phyloP scores from a whole-genome alignment of 2,329 filamentous ascomycete species.

The Colletotrichum caudatum region DNA sequence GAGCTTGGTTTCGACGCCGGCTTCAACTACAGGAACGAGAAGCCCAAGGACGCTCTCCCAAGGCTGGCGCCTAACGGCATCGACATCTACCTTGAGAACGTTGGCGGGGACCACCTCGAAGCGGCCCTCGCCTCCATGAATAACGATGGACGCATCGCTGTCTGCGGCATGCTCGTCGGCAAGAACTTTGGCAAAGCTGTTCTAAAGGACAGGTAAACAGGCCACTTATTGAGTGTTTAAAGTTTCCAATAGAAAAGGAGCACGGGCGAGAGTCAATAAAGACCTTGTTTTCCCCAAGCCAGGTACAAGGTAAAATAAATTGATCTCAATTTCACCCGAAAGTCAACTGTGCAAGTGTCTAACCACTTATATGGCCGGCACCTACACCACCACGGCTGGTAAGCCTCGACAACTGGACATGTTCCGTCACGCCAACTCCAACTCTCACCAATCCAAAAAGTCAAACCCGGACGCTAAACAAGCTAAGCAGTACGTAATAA shows the following conservation, averaged over 20 bases:
- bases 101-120: conserved; percentile 65
- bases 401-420: too few species aligned
- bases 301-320: too few species aligned
- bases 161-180: conserved; percentile 77
- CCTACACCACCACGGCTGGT: too few species aligned
- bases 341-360: too few species aligned
- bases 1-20: conserved; percentile 68
- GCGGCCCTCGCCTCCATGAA: conserved; percentile 65
- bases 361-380: too few species aligned
- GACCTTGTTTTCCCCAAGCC: background rate
- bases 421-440: too few species aligned
- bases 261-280: background rate
- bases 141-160: conserved; percentile 72
- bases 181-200: conserved; percentile 91
- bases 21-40: conserved; percentile 92
- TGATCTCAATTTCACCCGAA: background rate
- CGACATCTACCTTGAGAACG: conserved; percentile 74
- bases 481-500: too few species aligned
- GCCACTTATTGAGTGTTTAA: too few species aligned
- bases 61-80: conserved; percentile 82
- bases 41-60: conserved; percentile 73
- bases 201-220: conserved; percentile 63
- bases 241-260: background rate
- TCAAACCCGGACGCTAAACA: too few species aligned
- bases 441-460: too few species aligned